Evolutionary conservation across 805 yeast genomes (phyloP).

Genomic region (Schizosaccharomyces japonicus): DNA sequence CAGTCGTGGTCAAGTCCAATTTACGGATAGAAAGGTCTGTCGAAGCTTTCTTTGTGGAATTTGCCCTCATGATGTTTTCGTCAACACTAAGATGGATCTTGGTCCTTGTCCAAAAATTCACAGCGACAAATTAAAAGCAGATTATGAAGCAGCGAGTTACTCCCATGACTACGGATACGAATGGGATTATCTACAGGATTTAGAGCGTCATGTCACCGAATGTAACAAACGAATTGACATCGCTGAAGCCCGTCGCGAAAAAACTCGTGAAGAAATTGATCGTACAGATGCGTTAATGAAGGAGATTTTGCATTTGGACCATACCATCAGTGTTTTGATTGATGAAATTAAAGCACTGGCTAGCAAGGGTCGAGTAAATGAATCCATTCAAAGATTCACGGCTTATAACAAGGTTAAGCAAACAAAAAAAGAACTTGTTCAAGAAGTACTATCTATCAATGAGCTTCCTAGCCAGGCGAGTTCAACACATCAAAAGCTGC

Average conservation of each 20-base stretch:
- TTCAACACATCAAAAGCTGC: conserved; percentile 70
- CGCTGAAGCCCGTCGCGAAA: conserved; percentile 42
- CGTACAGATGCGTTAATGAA: conserved; percentile 11
- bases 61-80: conserved; percentile 67
- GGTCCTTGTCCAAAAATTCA: conserved; percentile 65
- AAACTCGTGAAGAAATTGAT: conserved; percentile 49
- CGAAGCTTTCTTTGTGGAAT: conserved; percentile 61
- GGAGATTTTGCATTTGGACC: not conserved
- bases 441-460: conserved; percentile 39
- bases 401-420: conserved; percentile 19
- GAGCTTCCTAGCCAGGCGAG: conserved; percentile 29
- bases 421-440: conserved; percentile 29
- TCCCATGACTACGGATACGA: conserved; percentile 25
- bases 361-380: conserved; percentile 11
- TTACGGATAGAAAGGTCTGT: conserved; percentile 42
- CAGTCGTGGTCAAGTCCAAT: conserved; percentile 20
- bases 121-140: conserved; percentile 44
- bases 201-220: conserved; percentile 37
- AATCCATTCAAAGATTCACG: conserved; percentile 16
- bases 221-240: conserved; percentile 39
- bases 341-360: conserved; percentile 5
- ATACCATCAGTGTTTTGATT: conserved; percentile 1
- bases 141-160: conserved; percentile 29
- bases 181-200: conserved; percentile 21
- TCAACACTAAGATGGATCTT: conserved; percentile 57